Evolutionary conservation across 2,329 filamentous ascomycete species (phyloP), one percentile per base, ranked within the genome.

Genomic region (Aspergillus fischeri): DNA sequence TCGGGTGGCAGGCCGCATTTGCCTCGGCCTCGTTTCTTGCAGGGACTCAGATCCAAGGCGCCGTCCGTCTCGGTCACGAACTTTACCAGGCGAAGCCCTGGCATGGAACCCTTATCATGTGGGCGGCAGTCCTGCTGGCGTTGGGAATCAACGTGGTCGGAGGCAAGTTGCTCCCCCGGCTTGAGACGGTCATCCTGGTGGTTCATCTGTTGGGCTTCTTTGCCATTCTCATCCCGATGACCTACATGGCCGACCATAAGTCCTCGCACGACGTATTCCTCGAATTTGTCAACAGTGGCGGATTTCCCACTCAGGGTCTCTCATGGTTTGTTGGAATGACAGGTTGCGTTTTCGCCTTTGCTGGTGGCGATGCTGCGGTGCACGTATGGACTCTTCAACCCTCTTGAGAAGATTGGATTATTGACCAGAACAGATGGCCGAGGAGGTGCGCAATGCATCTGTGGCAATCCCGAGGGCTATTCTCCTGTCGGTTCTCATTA

Each of bases 181-280:
- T 82, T 47, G 82, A 85, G 64, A 77, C 78, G 1, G 60, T 79
- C 14, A 73, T 81, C 24, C 67, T 82, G 7, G 73, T 81, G 27
- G 63, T 83, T 3, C 81, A 83, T 56, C 69, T 83, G n/a, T 64
- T 79, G 14, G 81, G 81, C 3, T 80, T 83, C 64, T 80, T 83
- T 56, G 80, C 76, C 0, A 78, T 82, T 54, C 66, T 83, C 10
- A 77, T 82, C 25, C 73, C 78, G 0, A 65, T 82, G 3, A 71
- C 75, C 58, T 71, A 75, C 1, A 69, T 79, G 54, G 75, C 76
- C 0, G 74, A 77, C 1, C 70, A 72, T 8, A 72, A 75, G 44
- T 71, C 73, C 20, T 70, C 77, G 0, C 64, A 73, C 14, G 71
- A 74, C 3, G 77, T 81, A 0, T 81, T 83, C 56, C 76, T 76